Evolutionary conservation across 495 filamentous ascomycete species (phyloP), one percentile per base, ranked within the genome.

Genomic region (Recurvomyces mirabilis): DNA sequence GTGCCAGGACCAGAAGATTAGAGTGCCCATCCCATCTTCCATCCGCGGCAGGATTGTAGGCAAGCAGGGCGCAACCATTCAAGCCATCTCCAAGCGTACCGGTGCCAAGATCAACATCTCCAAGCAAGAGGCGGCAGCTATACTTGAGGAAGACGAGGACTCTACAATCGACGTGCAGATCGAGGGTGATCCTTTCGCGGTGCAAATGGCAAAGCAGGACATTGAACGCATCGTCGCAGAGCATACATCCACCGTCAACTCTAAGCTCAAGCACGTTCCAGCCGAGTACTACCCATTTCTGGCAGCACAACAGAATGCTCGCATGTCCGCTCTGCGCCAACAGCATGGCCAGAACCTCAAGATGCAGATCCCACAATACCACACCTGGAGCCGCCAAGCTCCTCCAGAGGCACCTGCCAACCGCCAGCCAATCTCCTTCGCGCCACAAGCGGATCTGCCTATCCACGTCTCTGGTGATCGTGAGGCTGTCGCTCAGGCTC

Each of bases 241-340:
- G 62, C 80, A 83, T 20, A 79, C 81, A 14, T 81, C 86, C 14
- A 86, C 77, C 53, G 79, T 89, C 57, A 89, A 71, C 62, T 62
- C 84, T 23, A 77, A 78, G 26, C 60, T 98, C 47, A 81, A 78
- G 60, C 73, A 80, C 13, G 80, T 95, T 46, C 89, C 88, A 2
- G 78, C 88, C 15, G 86, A 94, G 59, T 93, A 84, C 60, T 99
- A 87, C 64, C 93, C 89, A 12, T 96, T 96, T 68, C 83, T 99
- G 60, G 81, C 84, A 19, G 88, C 88, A 19, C 75, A 83, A 12
- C 75, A 88, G 56, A 82, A 86, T 56, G 65, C 68, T 24, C 66
- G 73, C 34, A 64, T 84, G 47, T 70, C 74, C 30, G 72, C 72
- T 28, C 70, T 94, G 28, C 84, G 28, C 25, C 45, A 47, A 19